Percentiles rank a stretch among this genome's conserved stretches.
These are phyloP conservation scores for Telfairia occidentalis DNA, from an alignment of 331 rosid species.

Conservation along the genomic window DNA sequence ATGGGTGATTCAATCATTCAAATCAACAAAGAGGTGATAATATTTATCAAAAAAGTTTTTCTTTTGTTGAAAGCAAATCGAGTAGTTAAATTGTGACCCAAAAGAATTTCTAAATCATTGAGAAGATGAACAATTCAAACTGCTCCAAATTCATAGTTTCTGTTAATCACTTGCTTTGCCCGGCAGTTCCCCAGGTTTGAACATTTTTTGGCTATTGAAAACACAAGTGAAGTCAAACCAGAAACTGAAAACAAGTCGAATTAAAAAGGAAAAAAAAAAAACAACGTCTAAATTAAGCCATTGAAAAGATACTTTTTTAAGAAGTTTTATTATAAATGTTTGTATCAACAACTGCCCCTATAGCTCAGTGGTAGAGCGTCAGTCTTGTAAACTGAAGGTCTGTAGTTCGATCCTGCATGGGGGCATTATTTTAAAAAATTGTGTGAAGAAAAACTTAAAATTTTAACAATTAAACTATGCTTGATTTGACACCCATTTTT, in stretches of 20 bases:
- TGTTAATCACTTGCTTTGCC: not conserved
- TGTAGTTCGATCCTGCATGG: conserved; percentile 44
- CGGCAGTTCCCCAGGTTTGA: too few species aligned
- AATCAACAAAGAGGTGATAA: not conserved
- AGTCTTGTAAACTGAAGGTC: conserved; percentile 49
- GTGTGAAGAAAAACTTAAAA: too few species aligned
- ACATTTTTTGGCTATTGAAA: too few species aligned
- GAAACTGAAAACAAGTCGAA: too few species aligned
- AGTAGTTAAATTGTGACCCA: not conserved
- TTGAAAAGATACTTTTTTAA: too few species aligned
- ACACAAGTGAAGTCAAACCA: too few species aligned
- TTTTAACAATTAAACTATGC: too few species aligned
- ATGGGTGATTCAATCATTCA: not conserved
- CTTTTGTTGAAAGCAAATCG: too few species aligned
- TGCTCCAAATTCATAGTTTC: not conserved
- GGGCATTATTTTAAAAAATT: conserved; percentile 8
- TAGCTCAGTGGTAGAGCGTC: conserved; percentile 53
- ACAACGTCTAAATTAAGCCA: too few species aligned
- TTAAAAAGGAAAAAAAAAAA: too few species aligned
- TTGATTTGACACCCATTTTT: too few species aligned
- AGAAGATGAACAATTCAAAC: not conserved
- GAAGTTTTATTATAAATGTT: too few species aligned
- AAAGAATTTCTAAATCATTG: not conserved
- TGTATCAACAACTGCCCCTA: conserved; percentile 7
- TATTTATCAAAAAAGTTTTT: not conserved